These are phyloP conservation scores for Penicillium salamii DNA, from an alignment of 495 filamentous ascomycete genomes.

Conservation along the genomic window DNA sequence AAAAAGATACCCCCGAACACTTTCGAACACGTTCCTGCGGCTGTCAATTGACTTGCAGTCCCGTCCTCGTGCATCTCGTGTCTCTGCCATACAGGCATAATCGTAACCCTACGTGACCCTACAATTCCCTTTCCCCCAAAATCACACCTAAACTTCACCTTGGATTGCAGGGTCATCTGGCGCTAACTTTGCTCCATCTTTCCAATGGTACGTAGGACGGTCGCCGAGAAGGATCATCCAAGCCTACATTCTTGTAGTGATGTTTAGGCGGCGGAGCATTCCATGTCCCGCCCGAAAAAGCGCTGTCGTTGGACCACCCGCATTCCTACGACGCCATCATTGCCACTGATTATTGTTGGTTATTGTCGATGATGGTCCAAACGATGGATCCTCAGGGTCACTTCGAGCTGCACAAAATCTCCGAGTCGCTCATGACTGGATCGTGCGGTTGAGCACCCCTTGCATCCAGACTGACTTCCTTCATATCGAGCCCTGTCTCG, in stretches of 20 bases:
- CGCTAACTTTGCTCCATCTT: slow-evolving; percentile 12
- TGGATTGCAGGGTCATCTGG: slow-evolving; percentile 18
- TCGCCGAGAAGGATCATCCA: slow-evolving; percentile 16
- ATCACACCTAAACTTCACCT: slow-evolving; percentile 9
- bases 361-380: slow-evolving; percentile 23
- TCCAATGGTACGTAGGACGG: slow-evolving; percentile 1
- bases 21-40: slow-evolving; percentile 37
- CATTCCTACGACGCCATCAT: slow-evolving; percentile 40
- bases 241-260: slow-evolving; percentile 37
- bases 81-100: slow-evolving; percentile 17
- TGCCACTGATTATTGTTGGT: slow-evolving; percentile 22
- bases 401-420: slow-evolving; percentile 38
- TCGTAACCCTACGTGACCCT: slow-evolving; percentile 16
- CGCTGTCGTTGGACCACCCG: slow-evolving; percentile 24
- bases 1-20: slow-evolving; percentile 29
- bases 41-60: slow-evolving; percentile 37
- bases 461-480: slow-evolving; percentile 34
- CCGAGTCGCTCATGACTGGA: slow-evolving; percentile 41
- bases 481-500: slow-evolving; percentile 36
- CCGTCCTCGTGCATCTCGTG: slow-evolving; percentile 25
- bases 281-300: slow-evolving; percentile 17
- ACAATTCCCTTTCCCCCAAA: slow-evolving; percentile 12
- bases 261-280: slow-evolving; percentile 26
- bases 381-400: slow-evolving; percentile 19
- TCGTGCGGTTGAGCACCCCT: slow-evolving; percentile 41